Evolutionary conservation across 805 yeast genomes (phyloP), one percentile per base, ranked within the genome.

Genomic region (Kuraishia capsulata): DNA sequence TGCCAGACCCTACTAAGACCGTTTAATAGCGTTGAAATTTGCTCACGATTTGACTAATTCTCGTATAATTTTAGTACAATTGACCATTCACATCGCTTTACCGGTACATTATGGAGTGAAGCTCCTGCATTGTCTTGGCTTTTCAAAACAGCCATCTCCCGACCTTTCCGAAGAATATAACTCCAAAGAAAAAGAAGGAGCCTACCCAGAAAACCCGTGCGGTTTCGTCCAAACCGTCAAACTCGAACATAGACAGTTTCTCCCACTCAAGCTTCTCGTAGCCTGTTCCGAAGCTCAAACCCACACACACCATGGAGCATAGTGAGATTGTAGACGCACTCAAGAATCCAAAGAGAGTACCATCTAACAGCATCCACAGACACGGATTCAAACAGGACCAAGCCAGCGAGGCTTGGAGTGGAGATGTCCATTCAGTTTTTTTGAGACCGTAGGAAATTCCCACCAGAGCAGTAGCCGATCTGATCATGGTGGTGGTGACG

Each of bases 371-470:
- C 38, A 74, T 51, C 88, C 90, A 81, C 24, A 82, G 61, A 4
- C 81, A 72, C 1, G 82, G 72, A 55, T 78, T 79, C 39, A 80
- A 59, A 18, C 76, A 55, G 10, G 76, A 62, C 81, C 86, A 81
- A 3, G 78, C 66, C 33, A 73, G 58, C 3, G 81, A 68, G 10
- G 82, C 80, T 49, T 83, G 88, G 32, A 76, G 57, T 16, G 78
- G 68, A 0, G 81, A 71, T 36, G 68, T 59, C 90, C 90, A 82
- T 48, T 78, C 81, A 29, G 79, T 64, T 45, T 74, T 77, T 47
- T 84, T 69, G 25, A 83, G 69, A 19, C 86, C 87, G 50, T 77
- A 82, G 4, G 78, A 69, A 26, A 83, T 71, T 3, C 94, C 94
- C 32, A 82, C 59, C 48, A 81, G 69, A 3, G 86, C 81, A 40